These are phyloP conservation scores for Ceratocystis variospora DNA, from an alignment of 2,329 filamentous ascomycete species.

Conservation along the genomic window DNA sequence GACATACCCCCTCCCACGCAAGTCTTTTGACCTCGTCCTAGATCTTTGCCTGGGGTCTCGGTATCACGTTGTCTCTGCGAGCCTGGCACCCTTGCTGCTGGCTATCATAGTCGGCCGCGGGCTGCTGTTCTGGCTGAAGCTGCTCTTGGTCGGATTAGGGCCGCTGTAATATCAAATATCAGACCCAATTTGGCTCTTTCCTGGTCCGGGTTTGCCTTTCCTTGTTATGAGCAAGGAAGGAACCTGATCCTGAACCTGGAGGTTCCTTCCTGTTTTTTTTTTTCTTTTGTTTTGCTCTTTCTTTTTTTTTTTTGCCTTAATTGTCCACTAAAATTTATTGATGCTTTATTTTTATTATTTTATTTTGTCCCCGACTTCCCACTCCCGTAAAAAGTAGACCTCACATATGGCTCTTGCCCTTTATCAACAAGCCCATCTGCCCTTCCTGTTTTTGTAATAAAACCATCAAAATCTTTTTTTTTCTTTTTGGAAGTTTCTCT, in stretches of 20 bases:
- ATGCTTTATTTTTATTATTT: neutral
- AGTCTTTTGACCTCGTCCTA: neutral
- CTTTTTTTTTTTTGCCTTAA: neutral
- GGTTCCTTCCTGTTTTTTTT: neutral
- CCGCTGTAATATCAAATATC: slow-evolving; percentile 1
- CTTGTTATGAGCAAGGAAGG: neutral
- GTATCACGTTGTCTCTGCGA: neutral
- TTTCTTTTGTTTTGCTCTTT: neutral
- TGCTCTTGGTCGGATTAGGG: neutral
- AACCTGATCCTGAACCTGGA: neutral
- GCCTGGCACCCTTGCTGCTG: neutral
- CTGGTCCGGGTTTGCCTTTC: neutral
- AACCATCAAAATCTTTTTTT: neutral
- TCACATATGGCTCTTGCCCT: neutral
- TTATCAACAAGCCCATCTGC: slow-evolving; percentile 1
- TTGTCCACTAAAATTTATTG: neutral
- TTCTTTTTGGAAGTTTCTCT: neutral
- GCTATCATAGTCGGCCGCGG: neutral
- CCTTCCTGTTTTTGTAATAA: neutral
- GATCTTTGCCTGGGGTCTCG: neutral
- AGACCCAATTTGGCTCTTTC: neutral
- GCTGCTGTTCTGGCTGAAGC: neutral
- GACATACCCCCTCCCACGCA: neutral
- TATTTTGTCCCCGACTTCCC: neutral
- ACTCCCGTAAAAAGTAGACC: neutral